A percentile compares a stretch with the other conserved stretches of the same genome.
Conservation (phyloP, 495 filamentous ascomycete genomes). For the Hypomontagnella submonticulosa region DNA sequence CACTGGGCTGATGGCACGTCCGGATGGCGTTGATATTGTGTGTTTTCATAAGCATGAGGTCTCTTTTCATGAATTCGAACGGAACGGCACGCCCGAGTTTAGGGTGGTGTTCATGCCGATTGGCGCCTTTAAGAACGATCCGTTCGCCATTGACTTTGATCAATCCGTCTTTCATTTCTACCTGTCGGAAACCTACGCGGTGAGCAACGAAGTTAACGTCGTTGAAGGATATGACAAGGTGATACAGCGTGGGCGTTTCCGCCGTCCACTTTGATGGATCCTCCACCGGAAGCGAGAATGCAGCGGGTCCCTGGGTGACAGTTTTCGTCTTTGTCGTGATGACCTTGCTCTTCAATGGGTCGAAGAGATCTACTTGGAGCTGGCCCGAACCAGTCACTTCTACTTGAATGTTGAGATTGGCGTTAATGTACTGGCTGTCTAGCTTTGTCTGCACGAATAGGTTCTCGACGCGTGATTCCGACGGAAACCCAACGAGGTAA, state of each 20-base stretch:
- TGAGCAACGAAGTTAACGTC: slow-evolving; percentile 55
- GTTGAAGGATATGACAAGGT: slow-evolving; percentile 54
- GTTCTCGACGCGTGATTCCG: slow-evolving; percentile 65
- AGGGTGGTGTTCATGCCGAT: slow-evolving; percentile 73
- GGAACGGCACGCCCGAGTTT: slow-evolving; percentile 68
- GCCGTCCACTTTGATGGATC: slow-evolving; percentile 72
- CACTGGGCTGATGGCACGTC: slow-evolving; percentile 70
- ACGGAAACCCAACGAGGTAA: slow-evolving; percentile 65
- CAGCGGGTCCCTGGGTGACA: slow-evolving; percentile 17
- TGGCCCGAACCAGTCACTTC: slow-evolving; percentile 46
- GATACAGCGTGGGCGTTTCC: slow-evolving; percentile 70
- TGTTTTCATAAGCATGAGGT: slow-evolving; percentile 72
- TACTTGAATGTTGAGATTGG: slow-evolving; percentile 60
- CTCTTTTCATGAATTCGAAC: slow-evolving; percentile 63
- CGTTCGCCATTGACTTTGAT: slow-evolving; percentile 68
- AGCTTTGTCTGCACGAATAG: slow-evolving; percentile 65
- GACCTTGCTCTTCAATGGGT: slow-evolving; percentile 37
- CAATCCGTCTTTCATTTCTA: slow-evolving; percentile 66
- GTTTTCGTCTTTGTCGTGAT: slow-evolving; percentile 32
- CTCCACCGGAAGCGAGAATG: slow-evolving; percentile 55
- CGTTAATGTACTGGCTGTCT: slow-evolving; percentile 65
- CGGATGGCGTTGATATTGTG: slow-evolving; percentile 75
- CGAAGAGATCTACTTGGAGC: slow-evolving; percentile 51
- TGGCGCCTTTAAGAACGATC: slow-evolving; percentile 68
- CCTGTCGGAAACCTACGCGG: slow-evolving; percentile 67